Base-by-base conservation (phyloP, 1,139 yeast genomes). In the Hyphopichia buzzinii region DNA sequence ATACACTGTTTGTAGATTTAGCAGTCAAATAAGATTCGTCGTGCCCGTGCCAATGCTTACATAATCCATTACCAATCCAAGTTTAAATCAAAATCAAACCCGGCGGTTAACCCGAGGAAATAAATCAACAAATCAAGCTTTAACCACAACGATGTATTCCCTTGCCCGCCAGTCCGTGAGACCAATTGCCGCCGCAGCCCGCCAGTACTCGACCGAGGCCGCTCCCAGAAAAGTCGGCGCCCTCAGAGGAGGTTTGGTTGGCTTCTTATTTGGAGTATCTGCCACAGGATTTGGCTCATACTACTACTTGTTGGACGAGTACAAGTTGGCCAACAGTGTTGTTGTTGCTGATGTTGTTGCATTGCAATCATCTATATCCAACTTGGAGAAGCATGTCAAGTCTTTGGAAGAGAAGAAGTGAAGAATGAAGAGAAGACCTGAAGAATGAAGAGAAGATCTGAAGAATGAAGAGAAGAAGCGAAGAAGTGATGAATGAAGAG, bases 201-300 rank as follows among this genome's bases (percentile, higher is more conserved):
- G 72, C 48, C 38, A 63, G 22, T 67, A 65, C 47, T 55, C 74
- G 33, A 57, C 68, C 8, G 49, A 55, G 51, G 30, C 46, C 23
- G 31, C 47, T 3, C 17, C 35, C 37, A 70, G 63, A 46, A 70
- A 61, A 47, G 68, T 77, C 12, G 84, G 84, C 8, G 78, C 81
- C 25, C 67, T 83, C 50, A 78, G 81, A 55, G 89, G 87, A 11
- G 84, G 84, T 3, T 61, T 82, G 36, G 61, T 82, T 38, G 96
- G 96, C 2, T 87, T 87, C 59, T 71, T 87, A 41, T 68, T 82
- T 27, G 96, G 96, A 31, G 84, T 84, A 30, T 71, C 87, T 17
- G 59, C 72, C 43, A 83, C 95, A 17, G 92, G 95, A 2, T 77
- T 75, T 38, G 86, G 78, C 8, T 81, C 92, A 10, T 87, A 86